Evolutionary conservation across 2,329 filamentous ascomycete genomes (phyloP), one percentile per base, ranked within the genome.

Genomic region (Uncinocarpus reesii): DNA sequence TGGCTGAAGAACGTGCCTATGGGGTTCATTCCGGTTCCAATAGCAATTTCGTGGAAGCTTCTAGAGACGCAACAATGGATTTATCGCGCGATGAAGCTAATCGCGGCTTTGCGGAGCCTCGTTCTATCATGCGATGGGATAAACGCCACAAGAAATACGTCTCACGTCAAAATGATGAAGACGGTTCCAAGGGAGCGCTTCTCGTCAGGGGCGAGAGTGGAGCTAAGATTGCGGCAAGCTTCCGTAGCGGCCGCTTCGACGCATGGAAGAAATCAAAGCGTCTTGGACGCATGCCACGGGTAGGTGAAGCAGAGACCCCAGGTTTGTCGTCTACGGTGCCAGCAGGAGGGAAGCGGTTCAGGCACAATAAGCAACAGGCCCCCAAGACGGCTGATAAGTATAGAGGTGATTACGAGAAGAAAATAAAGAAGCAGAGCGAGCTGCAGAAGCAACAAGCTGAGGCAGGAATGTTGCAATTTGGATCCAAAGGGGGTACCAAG

Each of bases 141-240:
- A 90, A 93, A 72, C 94, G 95, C 67, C 79, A 81, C 60, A 93
- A 86, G 70, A 96, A 95, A 69, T 98, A 96, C 70, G 90, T 98
- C 29, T 75, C 86, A 10, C 80, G 86, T 29, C 81, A 81, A 58
- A 96, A 98, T 73, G 92, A 98, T 69, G 86, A 94, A 58, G 93
- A 98, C 69, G 92, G 92, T 32, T 93, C 79, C 24, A 81, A 80
- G 59, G 78, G 78, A 29, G 83, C 81, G 61, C 77, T 77, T 41
- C 82, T 95, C 71, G 83, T 95, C 49, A 77, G 79, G 53, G 89
- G 92, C 59, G 92, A 98, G 70, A 86, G 80, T 60, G 92, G 92
- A 47, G 86, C 90, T 71, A 96, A 95, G 73, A 95, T 98, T 58
- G 87, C 92, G 1, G 88, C 92, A 38, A 84, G 77, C 52, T 96